Evolutionary conservation across 1,284 basidiomycete species (phyloP).

Genomic region (Spongiforma sp.): DNA sequence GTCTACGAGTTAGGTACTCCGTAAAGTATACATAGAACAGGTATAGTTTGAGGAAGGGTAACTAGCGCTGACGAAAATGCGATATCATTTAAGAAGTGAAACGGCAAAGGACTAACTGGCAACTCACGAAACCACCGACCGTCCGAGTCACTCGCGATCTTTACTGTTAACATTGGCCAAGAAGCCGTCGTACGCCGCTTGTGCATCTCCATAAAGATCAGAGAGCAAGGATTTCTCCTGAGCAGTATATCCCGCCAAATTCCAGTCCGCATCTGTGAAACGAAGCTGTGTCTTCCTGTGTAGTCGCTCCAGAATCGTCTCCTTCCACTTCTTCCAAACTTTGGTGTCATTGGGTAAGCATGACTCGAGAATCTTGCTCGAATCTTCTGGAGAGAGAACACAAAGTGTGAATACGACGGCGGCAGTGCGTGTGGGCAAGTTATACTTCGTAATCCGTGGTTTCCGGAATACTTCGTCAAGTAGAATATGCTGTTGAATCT

Average conservation of each 20-base stretch:
- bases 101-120: no score
- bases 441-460: slow-evolving; percentile 22
- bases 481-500: slow-evolving; percentile 28
- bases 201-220: slow-evolving; percentile 27
- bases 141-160: neutral
- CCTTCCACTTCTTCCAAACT: slow-evolving; percentile 30
- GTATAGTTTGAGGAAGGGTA: no score
- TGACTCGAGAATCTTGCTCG: slow-evolving; percentile 25
- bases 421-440: slow-evolving; percentile 28
- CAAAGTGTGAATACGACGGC: slow-evolving; percentile 32
- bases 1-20: no score
- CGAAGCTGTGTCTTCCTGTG: slow-evolving; percentile 5
- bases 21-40: no score
- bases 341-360: slow-evolving; percentile 32
- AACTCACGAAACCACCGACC: no score
- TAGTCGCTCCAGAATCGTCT: slow-evolving; percentile 14
- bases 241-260: slow-evolving; percentile 5
- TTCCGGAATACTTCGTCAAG: slow-evolving; percentile 18
- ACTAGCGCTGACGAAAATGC: no score
- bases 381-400: slow-evolving; percentile 23
- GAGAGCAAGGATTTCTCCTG: slow-evolving; percentile 17
- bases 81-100: no score
- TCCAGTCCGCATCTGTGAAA: slow-evolving; percentile 21
- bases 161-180: neutral
- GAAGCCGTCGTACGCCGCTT: slow-evolving; percentile 18